Evolutionary conservation across 805 yeast genomes (phyloP), one percentile per base, ranked within the genome.

Genomic region (Candida morakotiae): DNA sequence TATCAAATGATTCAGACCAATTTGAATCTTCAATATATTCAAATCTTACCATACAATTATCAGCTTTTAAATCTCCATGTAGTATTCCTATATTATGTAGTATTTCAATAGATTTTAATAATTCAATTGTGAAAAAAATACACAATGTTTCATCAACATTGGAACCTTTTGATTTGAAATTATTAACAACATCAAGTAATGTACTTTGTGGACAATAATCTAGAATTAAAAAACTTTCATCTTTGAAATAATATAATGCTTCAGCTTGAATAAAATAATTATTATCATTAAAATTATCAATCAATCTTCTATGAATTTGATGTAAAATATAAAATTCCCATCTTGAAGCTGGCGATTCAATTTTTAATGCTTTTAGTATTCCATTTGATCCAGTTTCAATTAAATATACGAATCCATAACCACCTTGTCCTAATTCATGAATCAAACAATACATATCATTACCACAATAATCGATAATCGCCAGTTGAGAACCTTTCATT

Each of bases 41-140:
- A 28, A 83, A 67, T 27, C 83, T 59, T 0, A 87, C 52, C 94
- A 88, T 83, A 45, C 93, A 84, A 53, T 87, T 88, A 44, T 85
- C 95, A 0, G 95, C 82, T 52, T 83, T 85, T 37, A 88, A 57
- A 54, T 88, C 95, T 2, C 95, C 94, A 60, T 88, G 96, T 9
- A 88, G 66, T 1, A 88, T 77, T 0, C 81, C 81, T 11, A 72
- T 57, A 0, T 58, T 55, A 51, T 88, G 96, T n/a, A 89, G 56
- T 2, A 63, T 56, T 35, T 78, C 79, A 5, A 87, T 58, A 0
- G 76, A 67, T 28, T 75, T 68, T 31, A 88, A 49, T 9, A 89
- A 53, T 52, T 87, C 87, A 8, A 77, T 60, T 0, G 91, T 67
- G 26, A 86, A 62, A 49, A 76, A 83, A 40, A 83, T 71, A 3